Conservation (phyloP, 2,329 filamentous ascomycete species). For the Leptographium radiaticola region DNA sequence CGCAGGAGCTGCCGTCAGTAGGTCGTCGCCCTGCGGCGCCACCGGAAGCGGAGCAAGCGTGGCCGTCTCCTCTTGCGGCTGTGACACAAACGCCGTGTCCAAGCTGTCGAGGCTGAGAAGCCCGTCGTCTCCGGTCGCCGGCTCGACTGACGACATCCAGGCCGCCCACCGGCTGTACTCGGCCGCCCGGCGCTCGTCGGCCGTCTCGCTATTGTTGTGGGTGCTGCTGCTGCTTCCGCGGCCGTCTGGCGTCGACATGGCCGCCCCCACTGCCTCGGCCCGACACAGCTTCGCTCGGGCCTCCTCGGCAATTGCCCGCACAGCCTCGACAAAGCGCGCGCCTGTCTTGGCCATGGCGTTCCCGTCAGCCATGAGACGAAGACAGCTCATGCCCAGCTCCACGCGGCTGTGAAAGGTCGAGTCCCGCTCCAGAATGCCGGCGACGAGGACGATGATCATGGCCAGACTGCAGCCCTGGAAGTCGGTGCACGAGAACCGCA, state of each 20-base stretch:
- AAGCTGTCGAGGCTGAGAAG: neutral
- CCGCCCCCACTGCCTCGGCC: neutral
- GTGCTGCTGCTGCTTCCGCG: neutral
- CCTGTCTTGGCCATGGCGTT: neutral
- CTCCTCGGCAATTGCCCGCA: neutral
- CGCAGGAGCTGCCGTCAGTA: neutral
- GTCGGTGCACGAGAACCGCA: neutral
- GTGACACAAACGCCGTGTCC: neutral
- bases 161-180: neutral
- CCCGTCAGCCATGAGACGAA: neutral
- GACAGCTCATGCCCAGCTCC: neutral
- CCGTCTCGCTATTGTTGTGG: neutral
- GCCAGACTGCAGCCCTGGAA: conserved; percentile 1
- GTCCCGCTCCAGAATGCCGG: neutral
- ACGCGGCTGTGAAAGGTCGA: neutral
- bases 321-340: neutral
- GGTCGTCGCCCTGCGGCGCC: neutral
- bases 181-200: neutral
- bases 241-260: neutral
- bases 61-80: too few species aligned
- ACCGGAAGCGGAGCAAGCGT: neutral
- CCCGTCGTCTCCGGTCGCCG: neutral
- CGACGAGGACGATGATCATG: neutral
- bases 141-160: neutral
- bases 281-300: neutral